Percentiles rank a stretch among this genome's conserved stretches.
phyloP scores from a whole-genome alignment of 2,329 filamentous ascomycete genomes.

The Fusarium sambucinum region DNA sequence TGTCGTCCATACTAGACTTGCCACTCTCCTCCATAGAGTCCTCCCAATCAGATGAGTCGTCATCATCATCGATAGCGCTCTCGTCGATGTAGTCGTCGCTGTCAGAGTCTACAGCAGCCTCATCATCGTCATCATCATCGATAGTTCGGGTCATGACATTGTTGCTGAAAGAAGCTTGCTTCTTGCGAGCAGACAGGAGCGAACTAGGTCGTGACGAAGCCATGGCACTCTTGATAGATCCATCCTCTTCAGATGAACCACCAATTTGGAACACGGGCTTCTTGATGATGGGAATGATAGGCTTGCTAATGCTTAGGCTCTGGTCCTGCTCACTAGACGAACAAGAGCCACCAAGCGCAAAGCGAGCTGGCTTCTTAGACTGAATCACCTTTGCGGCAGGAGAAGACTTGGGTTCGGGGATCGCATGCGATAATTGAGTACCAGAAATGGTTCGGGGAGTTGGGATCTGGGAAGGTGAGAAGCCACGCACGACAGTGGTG shows the following conservation, averaged over 20 bases:
- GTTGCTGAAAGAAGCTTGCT: conserved; percentile 85
- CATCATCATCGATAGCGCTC: conserved; percentile 82
- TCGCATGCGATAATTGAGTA: conserved; percentile 66
- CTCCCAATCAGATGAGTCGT: conserved; percentile 71
- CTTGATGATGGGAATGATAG: conserved; percentile 48
- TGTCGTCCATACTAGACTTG: conserved; percentile 84
- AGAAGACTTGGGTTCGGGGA: conserved; percentile 70
- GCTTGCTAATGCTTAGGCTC: conserved; percentile 60
- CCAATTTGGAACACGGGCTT: conserved; percentile 65
- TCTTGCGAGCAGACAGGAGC: conserved; percentile 67
- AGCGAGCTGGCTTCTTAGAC: conserved; percentile 72
- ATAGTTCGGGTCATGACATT: conserved; percentile 77
- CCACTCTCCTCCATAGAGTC: conserved; percentile 83
- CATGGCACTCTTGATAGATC: conserved; percentile 73
- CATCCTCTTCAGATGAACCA: conserved; percentile 79
- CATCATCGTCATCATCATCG: conserved; percentile 63
- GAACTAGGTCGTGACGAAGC: conserved; percentile 59
- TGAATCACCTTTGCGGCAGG: conserved; percentile 75
- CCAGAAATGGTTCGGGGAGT: conserved; percentile 59
- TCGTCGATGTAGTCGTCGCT: conserved; percentile 81
- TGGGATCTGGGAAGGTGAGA: conserved; percentile 79
- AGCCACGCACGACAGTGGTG: conserved; percentile 79
- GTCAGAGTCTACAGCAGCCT: conserved; percentile 67
- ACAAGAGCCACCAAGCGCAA: conserved; percentile 82
- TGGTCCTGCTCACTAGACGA: conserved; percentile 73